Evolutionary conservation across 2,329 filamentous ascomycete species (phyloP), one percentile per base, ranked within the genome.

Genomic region (Paecilomyces dactylethromorphus): DNA sequence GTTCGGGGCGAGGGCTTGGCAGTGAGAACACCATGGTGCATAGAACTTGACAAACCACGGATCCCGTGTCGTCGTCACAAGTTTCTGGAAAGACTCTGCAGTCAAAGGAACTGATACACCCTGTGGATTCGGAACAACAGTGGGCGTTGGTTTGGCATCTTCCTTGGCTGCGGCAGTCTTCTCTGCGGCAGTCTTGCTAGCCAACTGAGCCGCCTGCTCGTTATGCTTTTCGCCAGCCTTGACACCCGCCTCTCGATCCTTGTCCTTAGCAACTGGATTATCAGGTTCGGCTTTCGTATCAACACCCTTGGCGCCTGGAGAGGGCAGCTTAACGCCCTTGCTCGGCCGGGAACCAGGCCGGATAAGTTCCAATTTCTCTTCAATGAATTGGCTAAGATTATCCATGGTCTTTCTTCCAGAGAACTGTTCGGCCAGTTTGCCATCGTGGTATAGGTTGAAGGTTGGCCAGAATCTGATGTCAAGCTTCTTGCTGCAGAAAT

Each of bases 11-110:
- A 99, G 86, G 39, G 90, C 90, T 76, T 96, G 90, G 75, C 95
- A 99, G 76, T 99, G 94, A 66, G 87, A 86, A 74, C 94, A 99
- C 94, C 93, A 97, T 5, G 94, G 95, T 18, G 91, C 92, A 73
- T 97, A 97, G 73, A 99, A 97, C 76, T 99, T 99, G 81, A 99
- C 87, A 71, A 99, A 97, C 94, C 94, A 99, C 5, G 92, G 88
- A 63, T 97, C 92, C 63, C 90, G 86, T 0, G 91, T 92, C 72
- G 87, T 89, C 2, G 91, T 96, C 53, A 99, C 92, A 39, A 88
- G 80, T 59, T 84, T 86, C 71, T 95, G 88, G 78, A 99, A 99
- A 63, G 81, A 90, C 70, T 97, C 92, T 0, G 90, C 87, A 1
- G 87, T 92, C 56, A 99, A 82, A 6, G 87, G 76, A 33, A 91